A percentile compares a stretch with the other conserved stretches of the same genome.
phyloP scores from a whole-genome alignment of 257 asterid species.

The Primulina tabacum region DNA sequence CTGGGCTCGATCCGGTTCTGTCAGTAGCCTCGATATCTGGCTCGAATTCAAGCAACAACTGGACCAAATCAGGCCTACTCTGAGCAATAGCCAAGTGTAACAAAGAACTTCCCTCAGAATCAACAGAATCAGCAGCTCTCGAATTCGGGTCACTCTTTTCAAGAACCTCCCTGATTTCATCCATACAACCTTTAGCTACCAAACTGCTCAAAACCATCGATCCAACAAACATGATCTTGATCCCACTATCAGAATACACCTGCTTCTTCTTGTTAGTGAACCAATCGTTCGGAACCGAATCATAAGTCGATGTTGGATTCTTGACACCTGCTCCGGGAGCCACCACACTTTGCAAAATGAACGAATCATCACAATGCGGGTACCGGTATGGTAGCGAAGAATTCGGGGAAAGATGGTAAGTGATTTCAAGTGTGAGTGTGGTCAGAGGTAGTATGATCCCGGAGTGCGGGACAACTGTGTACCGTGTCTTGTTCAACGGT shows the following conservation, averaged over 20 bases:
- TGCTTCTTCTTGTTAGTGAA: conserved; percentile 76
- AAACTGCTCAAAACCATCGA: conserved; percentile 43
- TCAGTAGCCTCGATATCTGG: conserved; percentile 49
- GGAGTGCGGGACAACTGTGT: conserved; percentile 50
- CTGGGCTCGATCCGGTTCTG: conserved; percentile 56
- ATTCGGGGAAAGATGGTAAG: conserved; percentile 40
- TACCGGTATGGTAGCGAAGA: conserved; percentile 42
- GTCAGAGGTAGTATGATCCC: conserved; percentile 69
- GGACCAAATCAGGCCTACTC: conserved; percentile 71
- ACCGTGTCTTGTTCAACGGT: conserved; percentile 47
- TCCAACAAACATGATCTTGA: conserved; percentile 67
- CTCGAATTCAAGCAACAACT: conserved; percentile 57
- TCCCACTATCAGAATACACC: conserved; percentile 73
- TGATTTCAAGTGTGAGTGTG: conserved; percentile 48
- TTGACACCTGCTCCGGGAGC: conserved; percentile 62
- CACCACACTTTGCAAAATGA: conserved; percentile 67
- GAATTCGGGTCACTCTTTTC: conserved; percentile 56
- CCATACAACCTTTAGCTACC: conserved; percentile 53
- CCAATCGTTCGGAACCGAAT: conserved; percentile 66
- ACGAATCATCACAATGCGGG: conserved; percentile 60
- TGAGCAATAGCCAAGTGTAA: conserved; percentile 61
- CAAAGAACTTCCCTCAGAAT: conserved; percentile 54
- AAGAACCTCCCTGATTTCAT: conserved; percentile 62
- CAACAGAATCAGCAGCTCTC: conserved; percentile 54
- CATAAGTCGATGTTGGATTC: conserved; percentile 38